phyloP scores from a whole-genome alignment of 2,329 filamentous ascomycete species.

The Furcasterigmium furcatum region DNA sequence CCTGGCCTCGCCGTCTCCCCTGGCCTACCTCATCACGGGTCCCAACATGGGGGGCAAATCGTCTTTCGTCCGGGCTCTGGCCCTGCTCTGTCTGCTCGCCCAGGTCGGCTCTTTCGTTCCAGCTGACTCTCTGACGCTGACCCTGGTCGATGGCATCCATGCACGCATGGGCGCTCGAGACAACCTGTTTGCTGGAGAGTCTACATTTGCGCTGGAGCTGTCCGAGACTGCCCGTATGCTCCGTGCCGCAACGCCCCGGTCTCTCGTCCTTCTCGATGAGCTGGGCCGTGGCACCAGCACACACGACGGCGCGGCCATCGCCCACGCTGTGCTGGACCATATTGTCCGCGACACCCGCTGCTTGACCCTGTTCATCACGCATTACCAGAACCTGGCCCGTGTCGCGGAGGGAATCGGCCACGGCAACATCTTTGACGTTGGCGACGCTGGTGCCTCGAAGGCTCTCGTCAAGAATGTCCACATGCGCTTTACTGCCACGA shows the following conservation, averaged over 20 bases:
- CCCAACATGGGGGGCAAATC: slow-evolving; percentile 99
- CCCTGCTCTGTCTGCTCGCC: slow-evolving; percentile 88
- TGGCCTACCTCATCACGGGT: slow-evolving; percentile 86
- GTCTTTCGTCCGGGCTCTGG: slow-evolving; percentile 91
- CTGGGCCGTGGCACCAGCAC: slow-evolving; percentile 90
- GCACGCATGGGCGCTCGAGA: slow-evolving; percentile 96
- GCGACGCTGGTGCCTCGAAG: slow-evolving; percentile 14
- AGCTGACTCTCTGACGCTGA: slow-evolving; percentile 68
- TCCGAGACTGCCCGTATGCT: slow-evolving; percentile 90
- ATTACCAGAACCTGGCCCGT: slow-evolving; percentile 82
- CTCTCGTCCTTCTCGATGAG: slow-evolving; percentile 90
- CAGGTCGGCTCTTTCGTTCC: slow-evolving; percentile 95
- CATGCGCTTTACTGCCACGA: slow-evolving; percentile 72
- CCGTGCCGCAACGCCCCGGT: slow-evolving; percentile 79
- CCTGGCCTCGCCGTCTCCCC: slow-evolving; percentile 61
- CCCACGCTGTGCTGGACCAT: slow-evolving; percentile 84
- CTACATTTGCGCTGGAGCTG: slow-evolving; percentile 97
- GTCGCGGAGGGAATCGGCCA: slow-evolving; percentile 64
- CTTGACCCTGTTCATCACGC: slow-evolving; percentile 92
- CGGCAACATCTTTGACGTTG: background rate
- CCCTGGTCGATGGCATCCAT: slow-evolving; percentile 86
- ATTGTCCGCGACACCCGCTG: slow-evolving; percentile 72
- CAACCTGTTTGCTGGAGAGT: slow-evolving; percentile 92
- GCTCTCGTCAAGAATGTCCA: slow-evolving; percentile 79
- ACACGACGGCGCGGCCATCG: slow-evolving; percentile 94